Evolutionary conservation across 192 early-diverging fungal genomes (phyloP), one percentile per base, ranked within the genome.

Genomic region (Entomortierella lignicola): DNA sequence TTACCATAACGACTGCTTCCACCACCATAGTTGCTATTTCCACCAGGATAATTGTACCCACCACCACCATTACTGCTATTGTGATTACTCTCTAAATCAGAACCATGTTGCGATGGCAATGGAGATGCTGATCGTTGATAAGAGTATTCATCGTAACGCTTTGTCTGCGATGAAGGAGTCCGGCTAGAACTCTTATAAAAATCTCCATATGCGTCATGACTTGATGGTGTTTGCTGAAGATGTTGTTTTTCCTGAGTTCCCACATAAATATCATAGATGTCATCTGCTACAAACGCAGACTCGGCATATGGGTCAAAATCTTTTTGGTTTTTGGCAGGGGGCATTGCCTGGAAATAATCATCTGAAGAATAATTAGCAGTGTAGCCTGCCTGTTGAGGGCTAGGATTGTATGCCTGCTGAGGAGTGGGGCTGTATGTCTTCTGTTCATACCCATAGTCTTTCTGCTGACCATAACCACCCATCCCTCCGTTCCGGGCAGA

Each of bases 261-360:
- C 26, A 17, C 25, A 58, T 74, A 66, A 0, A 58, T 23, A 29
- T 74, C 64, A 42, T 74, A 66, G 31, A 48, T n/a, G 18, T 66
- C 72, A 5, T 60, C 72, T 3, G 50, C 37, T n/a, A 63, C 66
- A 25, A 74, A 74, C n/a, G 72, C 58, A 8, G 72, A 74, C 18
- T 65, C 63, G 6, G 63, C 72, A 62, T 74, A 74, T 2, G 72
- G 72, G 42, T 74, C 70, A 47, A 61, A 60, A 21, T 59, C 52
- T 29, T 32, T 26, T 27, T 47, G 34, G n/a, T 2, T 31, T 15
- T 52, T 52, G 26, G 55, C 41, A 17, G 31, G 42, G 7, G 72
- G 69, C n/a, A 65, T 60, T 4, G 72, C 63, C 72, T 74, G 72
- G 59, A 74, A 74, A 57, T 74, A 74, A 42, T 74, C 72, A 4